These are phyloP conservation scores for Cenchrus fungigraminus DNA, from an alignment of 176 grass and related monocot species.

Conservation along the genomic window DNA sequence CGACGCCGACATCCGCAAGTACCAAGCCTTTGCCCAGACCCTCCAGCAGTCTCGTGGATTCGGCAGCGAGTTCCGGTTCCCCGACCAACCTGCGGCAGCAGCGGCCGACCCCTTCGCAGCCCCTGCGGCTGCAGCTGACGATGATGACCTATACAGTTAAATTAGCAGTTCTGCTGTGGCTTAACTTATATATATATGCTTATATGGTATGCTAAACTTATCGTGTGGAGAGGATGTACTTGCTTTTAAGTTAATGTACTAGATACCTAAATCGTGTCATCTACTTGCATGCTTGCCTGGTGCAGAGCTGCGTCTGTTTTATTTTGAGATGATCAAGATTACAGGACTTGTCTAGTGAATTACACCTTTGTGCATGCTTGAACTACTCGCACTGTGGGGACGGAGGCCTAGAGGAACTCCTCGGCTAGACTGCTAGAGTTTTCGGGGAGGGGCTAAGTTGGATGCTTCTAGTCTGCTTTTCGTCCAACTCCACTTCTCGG, in stretches of 20 bases:
- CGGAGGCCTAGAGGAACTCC: too few species aligned
- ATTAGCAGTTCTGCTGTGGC: slow-evolving; percentile 2
- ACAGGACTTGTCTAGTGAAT: too few species aligned
- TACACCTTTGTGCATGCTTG: too few species aligned
- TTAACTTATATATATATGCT: neutral
- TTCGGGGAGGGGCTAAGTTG: too few species aligned
- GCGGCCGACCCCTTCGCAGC: slow-evolving; percentile 61
- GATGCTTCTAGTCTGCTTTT: too few species aligned
- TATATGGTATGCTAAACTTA: neutral
- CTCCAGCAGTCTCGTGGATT: slow-evolving; percentile 85
- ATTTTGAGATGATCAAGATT: too few species aligned
- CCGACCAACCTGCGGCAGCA: slow-evolving; percentile 36
- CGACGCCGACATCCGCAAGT: slow-evolving; percentile 84
- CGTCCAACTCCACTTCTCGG: too few species aligned
- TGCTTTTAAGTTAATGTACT: slow-evolving; percentile 25
- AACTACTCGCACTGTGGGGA: too few species aligned
- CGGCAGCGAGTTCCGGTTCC: slow-evolving; percentile 85
- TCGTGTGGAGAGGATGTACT: neutral
- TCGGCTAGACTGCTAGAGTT: too few species aligned
- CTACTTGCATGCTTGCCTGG: neutral
- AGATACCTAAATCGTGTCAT: neutral
- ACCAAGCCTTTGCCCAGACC: slow-evolving; percentile 87
- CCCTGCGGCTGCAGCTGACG: slow-evolving; percentile 46
- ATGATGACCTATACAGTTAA: slow-evolving; percentile 87
- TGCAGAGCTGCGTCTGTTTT: too few species aligned